Evolutionary conservation across 1,139 yeast species (phyloP).

Genomic region (Taiozyma sp.): DNA sequence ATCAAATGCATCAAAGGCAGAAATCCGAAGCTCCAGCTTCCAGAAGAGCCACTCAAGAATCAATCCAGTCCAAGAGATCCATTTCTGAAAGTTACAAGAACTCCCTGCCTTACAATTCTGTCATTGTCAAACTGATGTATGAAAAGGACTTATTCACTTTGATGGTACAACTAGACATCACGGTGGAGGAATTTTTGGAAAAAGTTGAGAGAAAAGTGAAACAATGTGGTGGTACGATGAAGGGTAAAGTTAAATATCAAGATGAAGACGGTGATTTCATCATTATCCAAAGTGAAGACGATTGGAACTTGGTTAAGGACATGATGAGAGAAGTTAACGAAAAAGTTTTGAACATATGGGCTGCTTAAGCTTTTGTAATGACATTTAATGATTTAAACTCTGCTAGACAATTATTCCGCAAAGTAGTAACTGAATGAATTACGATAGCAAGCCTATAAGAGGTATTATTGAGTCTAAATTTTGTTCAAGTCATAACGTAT

Average conservation of each 20-base stretch:
- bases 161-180: slow-evolving; percentile 29
- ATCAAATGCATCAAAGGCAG: slow-evolving; percentile 23
- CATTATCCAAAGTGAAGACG: slow-evolving; percentile 79
- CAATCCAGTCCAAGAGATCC: slow-evolving; percentile 30
- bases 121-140: slow-evolving; percentile 32
- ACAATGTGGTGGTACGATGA: slow-evolving; percentile 33
- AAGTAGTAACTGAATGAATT: neutral
- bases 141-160: slow-evolving; percentile 34
- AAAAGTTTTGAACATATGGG: slow-evolving; percentile 34
- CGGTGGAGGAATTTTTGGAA: slow-evolving; percentile 27
- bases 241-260: slow-evolving; percentile 63
- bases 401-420: neutral
- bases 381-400: slow-evolving; percentile 4
- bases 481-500: slow-evolving; percentile 37
- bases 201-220: slow-evolving; percentile 32
- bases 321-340: slow-evolving; percentile 34
- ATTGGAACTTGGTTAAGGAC: slow-evolving; percentile 42
- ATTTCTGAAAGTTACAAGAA: slow-evolving; percentile 33
- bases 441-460: neutral
- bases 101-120: slow-evolving; percentile 30
- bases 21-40: slow-evolving; percentile 25
- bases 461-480: neutral
- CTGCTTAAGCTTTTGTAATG: slow-evolving; percentile 10
- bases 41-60: slow-evolving; percentile 28
- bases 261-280: slow-evolving; percentile 97